Evolutionary conservation across 345 rosid species (phyloP), one percentile per base, ranked within the genome.

Genomic region (Syzygium grande): DNA sequence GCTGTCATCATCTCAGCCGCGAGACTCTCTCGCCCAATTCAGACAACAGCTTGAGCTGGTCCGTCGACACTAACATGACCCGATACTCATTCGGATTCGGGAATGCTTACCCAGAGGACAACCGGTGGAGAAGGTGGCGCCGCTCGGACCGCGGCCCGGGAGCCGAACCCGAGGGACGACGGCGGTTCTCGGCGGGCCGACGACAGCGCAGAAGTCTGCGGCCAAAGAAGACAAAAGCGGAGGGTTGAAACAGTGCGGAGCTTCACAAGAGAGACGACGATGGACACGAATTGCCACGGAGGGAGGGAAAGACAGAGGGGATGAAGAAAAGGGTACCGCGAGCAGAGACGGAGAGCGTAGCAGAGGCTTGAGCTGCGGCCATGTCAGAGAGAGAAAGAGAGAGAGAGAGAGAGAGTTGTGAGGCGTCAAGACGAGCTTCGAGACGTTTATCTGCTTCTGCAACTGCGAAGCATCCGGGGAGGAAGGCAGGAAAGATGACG

Each of bases 291-390:
- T 52, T 49, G 65, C 52, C 84, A 19, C 43, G 51, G 86, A 80
- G 56, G 46, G 7, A 86, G 17, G 56, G 5, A 23, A 14, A 51
- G 52, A 51, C 38, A 87, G 90, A 84, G 73, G 34, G 80, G 80
- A 73, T 34, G 49, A 19, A 19, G 78, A 65, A 54, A 73, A 73
- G 84, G 65, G 19, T 91, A 95, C 95, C 92, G n/a, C 87, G 91
- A 8, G 84, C 53, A 86, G 97, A 92, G 88, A 92, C 91, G 83
- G 93, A 90, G 86, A 94, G 92, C 68, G 93, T 91, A 65, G 96
- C 92, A 27, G 94, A 92, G 89, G 92, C 88, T 86, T 94, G 98
- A 92, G 95, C 92, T 80, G 88, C 91, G n/a, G 95, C 95, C 97
- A 94, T 92, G 49, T 73, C 80, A 19, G 12, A 30, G 3, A 34